These are phyloP conservation scores for Curvularia lunata DNA, from an alignment of 2,329 filamentous ascomycete genomes.

Conservation along the genomic window DNA sequence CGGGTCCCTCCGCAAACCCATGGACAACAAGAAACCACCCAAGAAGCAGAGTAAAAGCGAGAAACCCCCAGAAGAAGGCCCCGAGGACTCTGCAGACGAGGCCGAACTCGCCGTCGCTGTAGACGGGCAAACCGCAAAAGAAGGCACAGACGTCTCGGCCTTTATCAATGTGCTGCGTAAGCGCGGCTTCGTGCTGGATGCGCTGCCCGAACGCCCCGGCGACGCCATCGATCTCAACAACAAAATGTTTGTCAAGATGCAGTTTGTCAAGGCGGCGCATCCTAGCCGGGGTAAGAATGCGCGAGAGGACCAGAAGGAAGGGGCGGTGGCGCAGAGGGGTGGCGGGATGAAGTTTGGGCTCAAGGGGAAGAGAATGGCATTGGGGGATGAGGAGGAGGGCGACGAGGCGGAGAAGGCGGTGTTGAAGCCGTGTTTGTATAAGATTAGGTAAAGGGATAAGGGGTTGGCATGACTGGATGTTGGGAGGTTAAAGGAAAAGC, in stretches of 20 bases:
- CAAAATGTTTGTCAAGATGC: slow-evolving; percentile 98
- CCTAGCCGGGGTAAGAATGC: slow-evolving; percentile 78
- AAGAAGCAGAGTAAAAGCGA: slow-evolving; percentile 48
- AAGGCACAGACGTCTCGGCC: slow-evolving; percentile 83
- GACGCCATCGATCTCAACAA: slow-evolving; percentile 80
- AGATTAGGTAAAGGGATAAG: slow-evolving; percentile 63
- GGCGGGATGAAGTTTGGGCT: slow-evolving; percentile 49
- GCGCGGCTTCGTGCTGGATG: slow-evolving; percentile 80
- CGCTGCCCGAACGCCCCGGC: slow-evolving; percentile 60
- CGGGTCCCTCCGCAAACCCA: slow-evolving; percentile 52
- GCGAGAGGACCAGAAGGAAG: slow-evolving; percentile 42
- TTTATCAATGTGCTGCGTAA: slow-evolving; percentile 84
- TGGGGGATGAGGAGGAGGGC: slow-evolving; percentile 52
- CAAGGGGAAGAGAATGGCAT: slow-evolving; percentile 14
- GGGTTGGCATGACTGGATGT: neutral
- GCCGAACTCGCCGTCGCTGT: slow-evolving; percentile 68
- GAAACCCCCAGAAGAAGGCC: slow-evolving; percentile 57
- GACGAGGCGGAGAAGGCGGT: slow-evolving; percentile 70
- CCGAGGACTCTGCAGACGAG: slow-evolving; percentile 60
- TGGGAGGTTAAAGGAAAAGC: neutral
- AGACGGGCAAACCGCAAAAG: slow-evolving; percentile 67
- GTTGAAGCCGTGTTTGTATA: slow-evolving; percentile 95
- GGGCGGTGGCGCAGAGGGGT: slow-evolving; percentile 47
- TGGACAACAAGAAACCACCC: slow-evolving; percentile 30
- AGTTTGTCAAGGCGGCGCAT: slow-evolving; percentile 82